phyloP scores from a whole-genome alignment of 2,329 filamentous ascomycete species.

The Colletotrichum phormii region DNA sequence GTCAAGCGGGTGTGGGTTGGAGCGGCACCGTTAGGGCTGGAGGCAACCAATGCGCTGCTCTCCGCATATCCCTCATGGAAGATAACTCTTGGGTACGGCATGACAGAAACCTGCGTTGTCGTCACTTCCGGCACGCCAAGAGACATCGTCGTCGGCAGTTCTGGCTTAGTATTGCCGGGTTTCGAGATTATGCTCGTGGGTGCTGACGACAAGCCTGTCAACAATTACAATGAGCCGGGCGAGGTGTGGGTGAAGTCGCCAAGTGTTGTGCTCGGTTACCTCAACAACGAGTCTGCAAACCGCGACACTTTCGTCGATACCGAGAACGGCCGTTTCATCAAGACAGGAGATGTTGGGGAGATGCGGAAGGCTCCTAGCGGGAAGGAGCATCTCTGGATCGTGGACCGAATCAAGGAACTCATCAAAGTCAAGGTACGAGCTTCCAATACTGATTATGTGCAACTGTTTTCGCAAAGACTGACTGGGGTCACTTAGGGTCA shows the following conservation, averaged over 20 bases:
- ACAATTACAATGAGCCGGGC: slow-evolving; percentile 7
- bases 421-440: slow-evolving; percentile 75
- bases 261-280: slow-evolving; percentile 26
- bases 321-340: slow-evolving; percentile 73
- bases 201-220: background rate
- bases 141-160: background rate
- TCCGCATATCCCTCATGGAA: background rate
- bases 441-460: background rate
- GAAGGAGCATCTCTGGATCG: slow-evolving; percentile 84
- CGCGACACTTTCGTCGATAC: background rate
- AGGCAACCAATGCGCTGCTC: background rate
- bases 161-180: background rate
- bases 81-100: background rate
- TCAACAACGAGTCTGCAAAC: slow-evolving; percentile 16
- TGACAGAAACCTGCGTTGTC: background rate
- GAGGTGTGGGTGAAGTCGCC: slow-evolving; percentile 25
- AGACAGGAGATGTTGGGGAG: slow-evolving; percentile 84
- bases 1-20: background rate
- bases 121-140: background rate
- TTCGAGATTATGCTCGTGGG: background rate
- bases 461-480: background rate
- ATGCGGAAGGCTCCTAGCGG: slow-evolving; percentile 70
- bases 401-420: slow-evolving; percentile 78
- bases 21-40: background rate
- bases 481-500: slow-evolving; percentile 58